These are phyloP conservation scores for Adansonia gregorii DNA, from an alignment of 441 rosid genomes.

Conservation along the genomic window DNA sequence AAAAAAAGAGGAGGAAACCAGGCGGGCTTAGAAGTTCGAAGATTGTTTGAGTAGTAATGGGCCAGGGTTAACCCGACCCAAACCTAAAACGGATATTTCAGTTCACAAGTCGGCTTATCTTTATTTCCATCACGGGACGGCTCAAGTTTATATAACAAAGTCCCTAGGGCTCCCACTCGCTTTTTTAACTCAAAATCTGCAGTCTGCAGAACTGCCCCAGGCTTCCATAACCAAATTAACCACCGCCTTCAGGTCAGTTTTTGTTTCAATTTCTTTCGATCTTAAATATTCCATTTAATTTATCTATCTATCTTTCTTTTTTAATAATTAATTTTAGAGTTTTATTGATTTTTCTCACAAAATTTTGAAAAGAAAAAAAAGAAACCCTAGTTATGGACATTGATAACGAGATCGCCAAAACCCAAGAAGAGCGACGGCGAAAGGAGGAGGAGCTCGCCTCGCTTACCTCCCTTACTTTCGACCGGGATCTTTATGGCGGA, in stretches of 20 bases:
- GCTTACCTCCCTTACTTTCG: constrained; percentile 68
- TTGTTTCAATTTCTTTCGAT: background rate
- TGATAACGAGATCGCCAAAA: constrained; percentile 79
- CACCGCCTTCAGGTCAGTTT: background rate
- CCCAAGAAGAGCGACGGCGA: constrained; percentile 75
- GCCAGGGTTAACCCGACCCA: background rate
- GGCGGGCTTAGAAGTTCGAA: background rate
- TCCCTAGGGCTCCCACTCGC: background rate
- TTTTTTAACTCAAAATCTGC: background rate
- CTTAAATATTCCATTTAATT: background rate
- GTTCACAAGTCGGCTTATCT: background rate
- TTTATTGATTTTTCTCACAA: background rate
- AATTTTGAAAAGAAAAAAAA: background rate
- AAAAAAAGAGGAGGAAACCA: too few species aligned
- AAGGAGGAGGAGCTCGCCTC: constrained; percentile 81
- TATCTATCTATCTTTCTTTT: background rate
- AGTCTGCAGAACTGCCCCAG: background rate
- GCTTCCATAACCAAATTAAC: background rate
- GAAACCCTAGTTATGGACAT: constrained; percentile 43
- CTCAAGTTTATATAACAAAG: background rate
- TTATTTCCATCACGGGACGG: background rate
- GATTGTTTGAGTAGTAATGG: background rate
- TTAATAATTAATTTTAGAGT: background rate
- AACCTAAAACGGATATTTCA: background rate
- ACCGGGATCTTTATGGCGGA: constrained; percentile 82